phyloP scores from a whole-genome alignment of 2,329 filamentous ascomycete species.

The Sporothrix euskadiensis region DNA sequence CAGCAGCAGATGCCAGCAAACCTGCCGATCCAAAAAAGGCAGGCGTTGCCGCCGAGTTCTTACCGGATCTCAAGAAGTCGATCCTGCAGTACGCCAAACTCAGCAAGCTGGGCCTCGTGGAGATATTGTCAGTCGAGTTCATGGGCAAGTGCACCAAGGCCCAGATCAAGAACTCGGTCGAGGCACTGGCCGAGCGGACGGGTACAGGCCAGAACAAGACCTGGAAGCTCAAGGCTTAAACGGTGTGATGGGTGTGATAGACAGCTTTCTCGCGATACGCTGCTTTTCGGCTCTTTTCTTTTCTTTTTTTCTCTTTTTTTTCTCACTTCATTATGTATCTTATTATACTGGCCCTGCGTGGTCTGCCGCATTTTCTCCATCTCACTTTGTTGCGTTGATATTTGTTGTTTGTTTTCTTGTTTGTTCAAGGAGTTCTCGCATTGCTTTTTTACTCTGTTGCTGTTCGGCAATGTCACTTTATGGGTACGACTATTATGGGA shows the following conservation, averaged over 20 bases:
- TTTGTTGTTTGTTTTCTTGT: neutral
- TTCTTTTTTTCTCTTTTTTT: neutral
- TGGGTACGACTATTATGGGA: slow-evolving; percentile 10
- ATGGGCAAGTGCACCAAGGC: slow-evolving; percentile 65
- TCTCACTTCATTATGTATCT: neutral
- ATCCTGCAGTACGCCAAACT: slow-evolving; percentile 60
- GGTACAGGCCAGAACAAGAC: slow-evolving; percentile 56
- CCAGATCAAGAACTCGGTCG: slow-evolving; percentile 70
- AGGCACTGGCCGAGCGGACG: slow-evolving; percentile 63
- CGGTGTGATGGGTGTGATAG: neutral
- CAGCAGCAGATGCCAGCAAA: slow-evolving; percentile 10
- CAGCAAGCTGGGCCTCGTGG: slow-evolving; percentile 72
- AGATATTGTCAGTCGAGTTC: slow-evolving; percentile 73
- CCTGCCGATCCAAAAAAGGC: slow-evolving; percentile 35
- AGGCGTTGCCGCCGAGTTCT: slow-evolving; percentile 58
- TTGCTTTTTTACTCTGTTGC: neutral
- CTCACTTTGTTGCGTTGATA: neutral
- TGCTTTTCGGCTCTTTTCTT: neutral
- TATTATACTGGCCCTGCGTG: neutral
- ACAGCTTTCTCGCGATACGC: neutral
- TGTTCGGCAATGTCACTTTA: neutral
- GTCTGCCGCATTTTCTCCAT: slow-evolving; percentile 2
- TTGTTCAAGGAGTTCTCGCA: neutral
- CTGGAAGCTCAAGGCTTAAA: slow-evolving; percentile 53
- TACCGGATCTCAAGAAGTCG: slow-evolving; percentile 66